A percentile compares a stretch with the other conserved stretches of the same genome.
phyloP scores from a whole-genome alignment of 805 yeast species.

The Scheffersomyces stipitis region DNA sequence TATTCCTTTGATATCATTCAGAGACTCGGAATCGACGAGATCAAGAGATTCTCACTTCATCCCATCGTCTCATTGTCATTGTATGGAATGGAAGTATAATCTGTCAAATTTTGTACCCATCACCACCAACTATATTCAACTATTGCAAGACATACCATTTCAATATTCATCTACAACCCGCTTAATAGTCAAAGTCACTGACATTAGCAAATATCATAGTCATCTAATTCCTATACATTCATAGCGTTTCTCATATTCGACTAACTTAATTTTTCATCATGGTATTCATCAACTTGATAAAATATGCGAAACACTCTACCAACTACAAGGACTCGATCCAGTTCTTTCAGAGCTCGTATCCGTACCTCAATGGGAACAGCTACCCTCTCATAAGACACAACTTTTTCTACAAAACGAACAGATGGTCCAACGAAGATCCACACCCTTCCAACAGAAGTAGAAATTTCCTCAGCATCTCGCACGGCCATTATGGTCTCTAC shows the following conservation, averaged over 20 bases:
- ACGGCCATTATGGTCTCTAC: constrained; percentile 46
- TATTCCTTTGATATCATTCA: no score
- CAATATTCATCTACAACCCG: not conserved
- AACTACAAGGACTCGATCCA: constrained; percentile 14
- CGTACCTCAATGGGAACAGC: constrained; percentile 16
- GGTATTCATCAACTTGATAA: constrained; percentile 14
- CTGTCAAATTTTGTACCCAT: no score
- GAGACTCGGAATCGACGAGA: no score
- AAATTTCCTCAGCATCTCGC: constrained; percentile 26
- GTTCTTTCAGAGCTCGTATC: constrained; percentile 26
- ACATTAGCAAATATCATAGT: no score
- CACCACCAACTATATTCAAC: no score
- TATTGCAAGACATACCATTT: no score
- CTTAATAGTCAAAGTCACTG: no score
- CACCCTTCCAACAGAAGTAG: constrained; percentile 19
- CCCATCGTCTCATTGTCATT: no score
- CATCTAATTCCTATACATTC: not conserved
- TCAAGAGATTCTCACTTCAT: no score
- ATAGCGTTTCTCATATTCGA: not conserved
- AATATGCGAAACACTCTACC: constrained; percentile 13
- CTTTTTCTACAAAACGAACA: constrained; percentile 7
- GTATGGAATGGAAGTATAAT: no score
- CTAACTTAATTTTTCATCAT: constrained; percentile 1
- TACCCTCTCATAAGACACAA: constrained; percentile 7
- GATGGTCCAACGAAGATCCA: constrained; percentile 24